Base-by-base conservation (phyloP, 139 green algal species). In the Microglena sp. region DNA sequence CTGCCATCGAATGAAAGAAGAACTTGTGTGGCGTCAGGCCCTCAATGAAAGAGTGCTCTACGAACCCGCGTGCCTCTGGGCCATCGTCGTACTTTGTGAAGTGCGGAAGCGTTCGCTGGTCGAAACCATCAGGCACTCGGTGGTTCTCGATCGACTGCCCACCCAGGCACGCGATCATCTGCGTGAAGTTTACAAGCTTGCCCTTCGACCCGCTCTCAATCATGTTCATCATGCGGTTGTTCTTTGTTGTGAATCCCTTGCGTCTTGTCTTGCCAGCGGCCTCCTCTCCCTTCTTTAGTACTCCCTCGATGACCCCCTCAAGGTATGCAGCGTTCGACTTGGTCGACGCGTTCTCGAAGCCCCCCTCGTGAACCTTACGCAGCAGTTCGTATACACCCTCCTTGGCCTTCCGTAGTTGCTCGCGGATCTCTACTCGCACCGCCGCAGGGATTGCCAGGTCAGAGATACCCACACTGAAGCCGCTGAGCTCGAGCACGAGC, bases 61-160 rank as follows among this genome's bases (percentile, higher is more conserved):
- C 92, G 75, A 98, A 98, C n/a, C 92, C 92, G 30, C 92, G 64
- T 50, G 64, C 75, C 78, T 98, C 92, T 11, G 92, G 92, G n/a
- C 92, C 92, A 36, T 89, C 89, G 77, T 98, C 91, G 66, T 34
- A 69, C 62, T 69, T 77, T 62, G 81, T 92, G 77, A 96, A 97
- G 80, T 97, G 91, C 45, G 91, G 91, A 64, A 97, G 81, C 2
- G 90, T 95, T 34, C 91, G 62, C 28, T 86, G 72, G 33, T 78
- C 66, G 70, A 98, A 98, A 36, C 89, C 91, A 71, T 90, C 96
- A 53, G 88, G 92, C 43, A 98, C 95, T 60, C 92, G 90, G 77
- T 97, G 97, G 65, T 90, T 89, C 76, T 98, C 92, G 34, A 98
- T 91, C 68, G 96, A 96, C 82, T 98, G 92, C 85, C 96, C 90